Evolutionary conservation across 805 yeast species (phyloP).

Genomic region (Kodamaea nitidulidarum): DNA sequence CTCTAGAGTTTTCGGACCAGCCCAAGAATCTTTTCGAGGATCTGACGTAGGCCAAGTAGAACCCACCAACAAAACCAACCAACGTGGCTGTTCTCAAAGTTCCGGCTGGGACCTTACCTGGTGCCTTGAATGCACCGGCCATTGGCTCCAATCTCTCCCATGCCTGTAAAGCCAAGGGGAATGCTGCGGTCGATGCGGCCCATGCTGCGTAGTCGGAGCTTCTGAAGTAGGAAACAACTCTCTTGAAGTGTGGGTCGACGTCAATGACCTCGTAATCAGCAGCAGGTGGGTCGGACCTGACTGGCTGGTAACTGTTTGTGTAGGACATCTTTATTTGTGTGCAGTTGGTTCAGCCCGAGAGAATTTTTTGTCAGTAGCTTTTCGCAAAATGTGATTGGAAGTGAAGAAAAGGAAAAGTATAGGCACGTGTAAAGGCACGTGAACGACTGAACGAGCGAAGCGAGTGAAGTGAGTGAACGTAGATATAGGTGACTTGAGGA

Average conservation of each 20-base stretch:
- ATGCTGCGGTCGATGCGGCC: constrained; percentile 40
- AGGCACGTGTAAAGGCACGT: constrained; percentile 2
- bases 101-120: constrained; percentile 51
- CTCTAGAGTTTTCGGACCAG: constrained; percentile 64
- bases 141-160: constrained; percentile 44
- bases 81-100: constrained; percentile 56
- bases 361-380: constrained; percentile 15
- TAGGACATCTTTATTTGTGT: constrained; percentile 32
- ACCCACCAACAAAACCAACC: constrained; percentile 71
- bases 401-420: constrained; percentile 9
- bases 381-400: constrained; percentile 38
- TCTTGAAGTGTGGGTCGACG: constrained; percentile 68
- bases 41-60: constrained; percentile 62
- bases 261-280: constrained; percentile 56
- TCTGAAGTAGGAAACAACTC: constrained; percentile 73
- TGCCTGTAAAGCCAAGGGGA: constrained; percentile 37
- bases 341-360: neutral
- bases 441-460: too few species aligned
- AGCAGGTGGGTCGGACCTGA: constrained; percentile 34
- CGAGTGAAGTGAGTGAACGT: too few species aligned
- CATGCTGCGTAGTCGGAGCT: constrained; percentile 55
- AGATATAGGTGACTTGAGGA: too few species aligned
- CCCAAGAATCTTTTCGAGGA: constrained; percentile 77
- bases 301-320: constrained; percentile 35
- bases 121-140: constrained; percentile 39